These are phyloP conservation scores for Heracleum sosnowskyi DNA, from an alignment of 129 eudicot species.

Conservation along the genomic window DNA sequence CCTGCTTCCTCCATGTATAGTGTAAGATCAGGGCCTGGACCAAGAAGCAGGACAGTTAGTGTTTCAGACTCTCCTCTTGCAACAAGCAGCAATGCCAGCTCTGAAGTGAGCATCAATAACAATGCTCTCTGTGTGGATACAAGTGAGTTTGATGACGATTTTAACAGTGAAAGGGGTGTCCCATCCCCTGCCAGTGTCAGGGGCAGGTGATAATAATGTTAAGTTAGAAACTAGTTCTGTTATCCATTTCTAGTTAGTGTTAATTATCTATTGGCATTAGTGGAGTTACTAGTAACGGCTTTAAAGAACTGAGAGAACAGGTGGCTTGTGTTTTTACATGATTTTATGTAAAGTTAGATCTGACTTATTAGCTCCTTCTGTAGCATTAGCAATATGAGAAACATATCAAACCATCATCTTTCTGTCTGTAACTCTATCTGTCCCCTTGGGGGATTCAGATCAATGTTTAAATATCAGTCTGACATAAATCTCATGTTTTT, in stretches of 20 bases:
- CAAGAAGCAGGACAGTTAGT: conserved; percentile 45
- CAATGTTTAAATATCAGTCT: not conserved
- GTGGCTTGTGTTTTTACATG: conserved; percentile 6
- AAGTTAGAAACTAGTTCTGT: not conserved
- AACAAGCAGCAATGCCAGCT: conserved; percentile 95
- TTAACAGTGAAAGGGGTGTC: conserved; percentile 14
- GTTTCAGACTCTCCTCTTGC: conserved; percentile 81
- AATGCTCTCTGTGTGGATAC: conserved; percentile 14
- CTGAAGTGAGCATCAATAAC: conserved; percentile 53
- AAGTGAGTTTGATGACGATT: conserved; percentile 13
- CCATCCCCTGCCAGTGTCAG: conserved; percentile 8
- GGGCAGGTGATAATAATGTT: conserved; percentile 11
- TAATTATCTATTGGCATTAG: conserved; percentile 5
- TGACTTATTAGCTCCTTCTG: conserved; percentile 5
- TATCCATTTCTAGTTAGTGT: not conserved
- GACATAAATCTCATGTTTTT: not conserved
- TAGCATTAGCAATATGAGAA: conserved; percentile 19
- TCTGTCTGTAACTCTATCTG: not conserved
- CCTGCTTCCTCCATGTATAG: conserved; percentile 98
- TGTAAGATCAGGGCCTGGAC: conserved; percentile 75
- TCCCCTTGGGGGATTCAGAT: not conserved
- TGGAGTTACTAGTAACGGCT: not conserved
- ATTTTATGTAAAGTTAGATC: conserved; percentile 22
- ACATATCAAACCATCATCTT: not conserved
- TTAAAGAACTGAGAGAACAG: conserved; percentile 11